Percentiles rank a stretch among this genome's conserved stretches.
Evolutionary conservation across 2,329 filamentous ascomycete genomes (phyloP).

Genomic region (Alternaria gaisen): DNA sequence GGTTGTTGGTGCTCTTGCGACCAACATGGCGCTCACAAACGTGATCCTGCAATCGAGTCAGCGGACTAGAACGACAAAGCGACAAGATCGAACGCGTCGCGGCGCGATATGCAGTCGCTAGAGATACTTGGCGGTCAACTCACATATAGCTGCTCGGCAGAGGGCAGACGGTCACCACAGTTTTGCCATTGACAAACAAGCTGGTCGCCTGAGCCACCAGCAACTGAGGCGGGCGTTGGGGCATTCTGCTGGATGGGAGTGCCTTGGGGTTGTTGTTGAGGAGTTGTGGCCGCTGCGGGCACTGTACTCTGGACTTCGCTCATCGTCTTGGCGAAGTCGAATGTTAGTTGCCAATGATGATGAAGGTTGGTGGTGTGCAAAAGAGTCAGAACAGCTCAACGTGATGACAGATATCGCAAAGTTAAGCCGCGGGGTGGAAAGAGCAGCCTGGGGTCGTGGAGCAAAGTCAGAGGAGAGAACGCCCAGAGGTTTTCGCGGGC

Average conservation of each 20-base stretch:
- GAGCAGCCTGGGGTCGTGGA: slow-evolving; percentile 14
- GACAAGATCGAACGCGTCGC: background rate
- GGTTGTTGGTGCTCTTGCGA: slow-evolving; percentile 98
- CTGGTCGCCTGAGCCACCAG: slow-evolving; percentile 52
- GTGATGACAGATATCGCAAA: slow-evolving; percentile 10
- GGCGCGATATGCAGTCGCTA: background rate
- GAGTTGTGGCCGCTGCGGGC: slow-evolving; percentile 36
- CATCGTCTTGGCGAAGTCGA: slow-evolving; percentile 24
- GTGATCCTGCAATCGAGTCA: slow-evolving; percentile 73
- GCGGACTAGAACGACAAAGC: background rate
- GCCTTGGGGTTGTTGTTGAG: slow-evolving; percentile 46
- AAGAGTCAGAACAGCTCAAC: slow-evolving; percentile 3
- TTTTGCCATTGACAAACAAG: slow-evolving; percentile 69
- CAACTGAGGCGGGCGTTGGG: slow-evolving; percentile 41
- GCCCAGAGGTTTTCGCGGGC: slow-evolving; percentile 18
- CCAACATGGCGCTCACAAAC: slow-evolving; percentile 98
- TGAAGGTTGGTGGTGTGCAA: background rate
- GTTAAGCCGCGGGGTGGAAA: slow-evolving; percentile 4
- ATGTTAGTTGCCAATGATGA: background rate
- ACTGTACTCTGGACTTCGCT: slow-evolving; percentile 31
- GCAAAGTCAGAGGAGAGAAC: slow-evolving; percentile 15
- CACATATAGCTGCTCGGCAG: slow-evolving; percentile 70
- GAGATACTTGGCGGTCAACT: slow-evolving; percentile 34
- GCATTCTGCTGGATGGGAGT: slow-evolving; percentile 46
- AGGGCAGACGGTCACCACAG: slow-evolving; percentile 67